Conservation (phyloP, 208 protist species). For the Porcisia hertigi region DNA sequence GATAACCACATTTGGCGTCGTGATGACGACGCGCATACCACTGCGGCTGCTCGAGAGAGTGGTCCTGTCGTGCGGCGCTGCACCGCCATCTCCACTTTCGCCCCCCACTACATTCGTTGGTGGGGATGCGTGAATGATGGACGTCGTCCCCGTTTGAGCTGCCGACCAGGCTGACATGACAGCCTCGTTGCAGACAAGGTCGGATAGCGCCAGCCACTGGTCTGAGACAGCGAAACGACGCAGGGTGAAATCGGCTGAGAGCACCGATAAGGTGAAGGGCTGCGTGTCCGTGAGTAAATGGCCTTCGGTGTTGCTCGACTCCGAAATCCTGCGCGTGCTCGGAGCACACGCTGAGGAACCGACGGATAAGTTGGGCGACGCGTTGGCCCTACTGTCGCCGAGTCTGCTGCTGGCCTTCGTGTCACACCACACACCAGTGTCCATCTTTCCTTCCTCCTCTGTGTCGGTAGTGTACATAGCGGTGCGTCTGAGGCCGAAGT, state of each 20-base stretch:
- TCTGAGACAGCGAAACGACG: conserved; percentile 81
- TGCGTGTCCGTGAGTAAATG: background rate
- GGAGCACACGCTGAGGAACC: background rate
- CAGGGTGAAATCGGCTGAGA: conserved; percentile 80
- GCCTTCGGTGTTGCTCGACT: background rate
- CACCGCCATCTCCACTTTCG: background rate
- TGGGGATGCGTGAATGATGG: background rate
- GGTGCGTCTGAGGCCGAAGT: conserved; percentile 47
- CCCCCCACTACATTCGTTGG: background rate
- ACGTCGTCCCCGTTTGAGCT: conserved; percentile 18
- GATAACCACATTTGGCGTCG: conserved; percentile 67
- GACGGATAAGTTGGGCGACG: background rate
- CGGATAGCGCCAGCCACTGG: conserved; percentile 84
- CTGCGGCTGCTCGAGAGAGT: background rate
- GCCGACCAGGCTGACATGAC: conserved; percentile 49
- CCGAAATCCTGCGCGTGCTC: background rate
- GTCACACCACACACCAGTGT: background rate
- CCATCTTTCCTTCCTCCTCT: conserved; percentile 20
- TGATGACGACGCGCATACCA: conserved; percentile 64
- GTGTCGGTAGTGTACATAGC: conserved; percentile 23
- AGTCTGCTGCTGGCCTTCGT: background rate
- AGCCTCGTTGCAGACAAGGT: conserved; percentile 77
- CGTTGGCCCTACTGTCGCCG: background rate
- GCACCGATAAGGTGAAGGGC: conserved; percentile 46
- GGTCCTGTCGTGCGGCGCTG: background rate